Evolutionary conservation across 2,329 filamentous ascomycete genomes (phyloP).

Genomic region (Epichloe gansuensis): DNA sequence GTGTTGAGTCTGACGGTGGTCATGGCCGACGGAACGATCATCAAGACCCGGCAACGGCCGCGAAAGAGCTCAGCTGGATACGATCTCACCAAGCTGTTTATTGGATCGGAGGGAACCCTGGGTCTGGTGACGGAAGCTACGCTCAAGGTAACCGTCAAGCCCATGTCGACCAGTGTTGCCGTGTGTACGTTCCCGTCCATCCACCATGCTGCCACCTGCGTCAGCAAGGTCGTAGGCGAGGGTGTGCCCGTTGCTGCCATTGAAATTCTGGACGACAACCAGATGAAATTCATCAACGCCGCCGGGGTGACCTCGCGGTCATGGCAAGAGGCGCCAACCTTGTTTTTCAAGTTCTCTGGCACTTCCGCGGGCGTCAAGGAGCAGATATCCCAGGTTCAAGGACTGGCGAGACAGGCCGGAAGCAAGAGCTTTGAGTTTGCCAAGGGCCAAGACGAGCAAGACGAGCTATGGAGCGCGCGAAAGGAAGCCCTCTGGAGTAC

Average conservation of each 20-base stretch:
- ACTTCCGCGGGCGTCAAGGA: slow-evolving; percentile 62
- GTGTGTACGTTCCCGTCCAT: slow-evolving; percentile 49
- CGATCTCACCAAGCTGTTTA: slow-evolving; percentile 78
- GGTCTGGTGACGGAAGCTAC: slow-evolving; percentile 86
- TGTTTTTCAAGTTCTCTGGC: slow-evolving; percentile 77
- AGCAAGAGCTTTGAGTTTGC: slow-evolving; percentile 69
- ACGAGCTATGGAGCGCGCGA: slow-evolving; percentile 68
- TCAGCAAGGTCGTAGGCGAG: slow-evolving; percentile 63
- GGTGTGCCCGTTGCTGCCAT: slow-evolving; percentile 83
- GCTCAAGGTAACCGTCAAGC: slow-evolving; percentile 72
- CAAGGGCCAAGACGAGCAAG: slow-evolving; percentile 52
- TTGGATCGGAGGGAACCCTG: slow-evolving; percentile 83
- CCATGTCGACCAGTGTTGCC: slow-evolving; percentile 68
- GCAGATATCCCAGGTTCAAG: slow-evolving; percentile 56
- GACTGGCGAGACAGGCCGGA: slow-evolving; percentile 46
- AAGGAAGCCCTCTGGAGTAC: slow-evolving; percentile 79
- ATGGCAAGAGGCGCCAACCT: slow-evolving; percentile 62
- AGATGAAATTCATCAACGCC: slow-evolving; percentile 61
- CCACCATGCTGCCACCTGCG: slow-evolving; percentile 64
- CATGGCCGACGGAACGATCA: slow-evolving; percentile 75
- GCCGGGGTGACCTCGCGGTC: slow-evolving; percentile 51
- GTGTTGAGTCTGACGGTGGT: slow-evolving; percentile 78
- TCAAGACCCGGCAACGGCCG: slow-evolving; percentile 79
- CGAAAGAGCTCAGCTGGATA: slow-evolving; percentile 87
- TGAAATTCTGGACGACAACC: slow-evolving; percentile 82